phyloP scores from a whole-genome alignment of 163 green algal genomes.

The Scenedesmus sp. region DNA sequence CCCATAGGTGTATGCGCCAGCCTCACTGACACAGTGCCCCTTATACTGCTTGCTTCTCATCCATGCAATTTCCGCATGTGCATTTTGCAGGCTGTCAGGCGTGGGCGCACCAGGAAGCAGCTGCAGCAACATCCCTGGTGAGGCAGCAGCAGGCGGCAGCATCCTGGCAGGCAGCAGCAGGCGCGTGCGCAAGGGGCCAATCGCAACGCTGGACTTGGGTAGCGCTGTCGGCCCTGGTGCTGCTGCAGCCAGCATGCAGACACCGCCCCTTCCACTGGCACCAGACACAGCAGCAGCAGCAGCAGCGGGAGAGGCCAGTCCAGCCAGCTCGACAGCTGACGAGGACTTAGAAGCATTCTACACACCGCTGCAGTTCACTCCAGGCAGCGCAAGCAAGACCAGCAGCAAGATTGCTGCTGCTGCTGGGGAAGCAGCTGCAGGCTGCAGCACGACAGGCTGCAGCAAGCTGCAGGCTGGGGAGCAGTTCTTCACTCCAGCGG shows the following conservation, averaged over 20 bases:
- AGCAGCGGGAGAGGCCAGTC: background rate
- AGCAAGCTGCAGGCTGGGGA: constrained; percentile 1
- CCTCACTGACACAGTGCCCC: too few species aligned
- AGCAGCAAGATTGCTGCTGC: background rate
- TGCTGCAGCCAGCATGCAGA: background rate
- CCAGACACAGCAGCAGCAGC: background rate
- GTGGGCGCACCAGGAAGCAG: background rate
- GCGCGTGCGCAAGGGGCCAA: background rate
- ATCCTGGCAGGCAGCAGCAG: constrained; percentile 7
- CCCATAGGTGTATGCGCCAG: too few species aligned
- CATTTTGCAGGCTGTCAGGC: background rate
- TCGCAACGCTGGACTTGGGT: background rate
- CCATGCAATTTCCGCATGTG: background rate
- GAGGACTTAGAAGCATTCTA: background rate
- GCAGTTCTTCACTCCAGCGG: background rate
- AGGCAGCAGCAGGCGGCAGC: background rate
- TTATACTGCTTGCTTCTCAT: too few species aligned
- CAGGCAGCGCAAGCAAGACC: background rate
- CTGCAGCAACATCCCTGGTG: background rate
- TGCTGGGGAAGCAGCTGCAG: background rate
- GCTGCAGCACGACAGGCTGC: background rate
- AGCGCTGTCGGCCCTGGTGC: background rate
- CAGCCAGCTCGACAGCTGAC: background rate
- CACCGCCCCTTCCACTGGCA: background rate
- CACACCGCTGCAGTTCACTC: constrained; percentile 7